phyloP scores from a whole-genome alignment of 768 basidiomycete genomes.

The Panaeolus papilionaceus region DNA sequence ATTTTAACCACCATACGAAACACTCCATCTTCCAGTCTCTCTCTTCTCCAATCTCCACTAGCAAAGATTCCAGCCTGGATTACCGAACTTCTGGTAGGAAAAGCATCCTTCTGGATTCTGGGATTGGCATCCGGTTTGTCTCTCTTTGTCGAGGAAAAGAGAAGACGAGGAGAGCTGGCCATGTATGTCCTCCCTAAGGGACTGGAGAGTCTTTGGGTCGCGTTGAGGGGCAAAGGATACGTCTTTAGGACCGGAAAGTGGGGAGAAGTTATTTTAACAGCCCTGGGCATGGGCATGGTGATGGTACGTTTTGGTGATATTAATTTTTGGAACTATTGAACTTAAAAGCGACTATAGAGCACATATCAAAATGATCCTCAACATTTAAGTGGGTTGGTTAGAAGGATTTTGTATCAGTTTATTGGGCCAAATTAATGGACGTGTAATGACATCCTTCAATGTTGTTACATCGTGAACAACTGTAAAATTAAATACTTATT shows the following conservation, averaged over 20 bases:
- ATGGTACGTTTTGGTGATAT: slow-evolving; percentile 63
- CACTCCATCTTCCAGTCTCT: slow-evolving; percentile 19
- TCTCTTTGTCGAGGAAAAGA: slow-evolving; percentile 86
- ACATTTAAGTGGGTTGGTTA: slow-evolving; percentile 80
- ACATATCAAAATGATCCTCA: slow-evolving; percentile 88
- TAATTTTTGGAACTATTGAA: slow-evolving; percentile 12
- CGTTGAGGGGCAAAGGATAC: slow-evolving; percentile 75
- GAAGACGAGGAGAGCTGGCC: slow-evolving; percentile 88
- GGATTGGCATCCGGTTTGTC: slow-evolving; percentile 80
- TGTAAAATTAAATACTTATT: not conserved
- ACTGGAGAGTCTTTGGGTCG: slow-evolving; percentile 89
- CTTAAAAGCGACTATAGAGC: slow-evolving; percentile 47
- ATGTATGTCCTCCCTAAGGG: slow-evolving; percentile 93
- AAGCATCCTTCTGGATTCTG: slow-evolving; percentile 73
- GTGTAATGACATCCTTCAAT: not conserved
- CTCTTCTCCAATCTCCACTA: slow-evolving; percentile 38
- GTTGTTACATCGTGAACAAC: not conserved
- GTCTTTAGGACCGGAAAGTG: slow-evolving; percentile 74
- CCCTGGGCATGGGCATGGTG: slow-evolving; percentile 69
- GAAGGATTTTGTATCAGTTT: slow-evolving; percentile 86
- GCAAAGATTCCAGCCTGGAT: slow-evolving; percentile 50
- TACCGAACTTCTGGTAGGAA: slow-evolving; percentile 66
- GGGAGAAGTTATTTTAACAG: slow-evolving; percentile 69
- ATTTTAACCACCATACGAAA: slow-evolving; percentile 45
- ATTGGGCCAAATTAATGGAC: slow-evolving; percentile 77